A percentile compares a stretch with the other conserved stretches of the same genome.
These are phyloP conservation scores for Penicillium sp. DNA, from an alignment of 2,329 filamentous ascomycete genomes.

Conservation along the genomic window DNA sequence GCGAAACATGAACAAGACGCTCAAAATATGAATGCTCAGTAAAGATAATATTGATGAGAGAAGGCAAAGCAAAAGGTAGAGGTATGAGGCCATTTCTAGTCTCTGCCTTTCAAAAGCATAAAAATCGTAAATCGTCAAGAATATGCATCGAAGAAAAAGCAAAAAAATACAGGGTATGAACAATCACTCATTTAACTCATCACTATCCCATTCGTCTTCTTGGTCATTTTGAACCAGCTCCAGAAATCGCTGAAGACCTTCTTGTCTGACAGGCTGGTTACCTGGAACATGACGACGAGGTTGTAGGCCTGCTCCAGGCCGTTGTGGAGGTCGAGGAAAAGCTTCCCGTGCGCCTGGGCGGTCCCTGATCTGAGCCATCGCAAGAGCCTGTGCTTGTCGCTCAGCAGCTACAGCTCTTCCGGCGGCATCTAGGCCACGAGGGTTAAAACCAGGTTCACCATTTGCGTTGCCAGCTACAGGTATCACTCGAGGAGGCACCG, in stretches of 20 bases:
- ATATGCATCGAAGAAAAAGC: not conserved
- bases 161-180: slow-evolving; percentile 1
- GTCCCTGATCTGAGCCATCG: slow-evolving; percentile 34
- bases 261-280: slow-evolving; percentile 19
- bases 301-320: slow-evolving; percentile 12
- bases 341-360: slow-evolving; percentile 22
- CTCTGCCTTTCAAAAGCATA: not conserved
- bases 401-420: slow-evolving; percentile 36
- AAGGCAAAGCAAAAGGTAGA: not conserved
- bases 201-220: slow-evolving; percentile 59
- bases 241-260: slow-evolving; percentile 50
- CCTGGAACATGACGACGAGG: slow-evolving; percentile 10
- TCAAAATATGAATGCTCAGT: not conserved
- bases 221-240: slow-evolving; percentile 50
- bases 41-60: not conserved
- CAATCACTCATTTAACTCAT: slow-evolving; percentile 47
- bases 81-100: not conserved
- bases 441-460: slow-evolving; percentile 24
- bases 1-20: not conserved
- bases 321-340: slow-evolving; percentile 15
- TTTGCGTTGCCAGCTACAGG: slow-evolving; percentile 24
- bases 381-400: slow-evolving; percentile 34
- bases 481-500: slow-evolving; percentile 34
- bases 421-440: slow-evolving; percentile 27
- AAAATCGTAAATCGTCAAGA: slow-evolving; percentile 3